Evolutionary conservation across 73 alveolate genomes (phyloP), one percentile per base, ranked within the genome.

Genomic region (Symbiodinium pilosum): DNA sequence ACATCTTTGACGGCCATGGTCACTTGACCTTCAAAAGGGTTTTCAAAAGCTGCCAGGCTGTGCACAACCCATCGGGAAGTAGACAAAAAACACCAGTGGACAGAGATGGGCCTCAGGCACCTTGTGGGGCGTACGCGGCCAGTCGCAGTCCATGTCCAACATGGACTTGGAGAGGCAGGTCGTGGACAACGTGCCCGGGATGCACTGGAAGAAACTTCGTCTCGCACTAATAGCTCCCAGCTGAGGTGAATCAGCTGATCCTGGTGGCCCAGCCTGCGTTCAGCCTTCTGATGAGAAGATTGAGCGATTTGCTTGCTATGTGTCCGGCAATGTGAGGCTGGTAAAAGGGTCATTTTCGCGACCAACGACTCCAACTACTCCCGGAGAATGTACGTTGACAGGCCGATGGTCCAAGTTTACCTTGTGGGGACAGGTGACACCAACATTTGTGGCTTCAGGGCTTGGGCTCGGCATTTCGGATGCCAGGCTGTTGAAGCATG

Each of bases 351-450:
- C 36, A 56, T 88, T 20, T 88, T 88, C 21, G 95, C 95, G 71
- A 88, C 95, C 73, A 88, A 88, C 44, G 95, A 88, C 69, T 88
- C 95, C 95, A 88, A 88, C 86, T 88, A 88, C 83, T 88, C 95
- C 39, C 86, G 95, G 86, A 64, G 95, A 16, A 56, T 88, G 86
- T 88, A 88, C 28, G 69, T 88, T 20, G 95, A 88, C 86, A 88
- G 95, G 95, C 51, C 71, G 20, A n/a, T n/a, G n/a, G n/a, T n/a
- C n/a, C n/a, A n/a, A n/a, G n/a, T n/a, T n/a, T n/a, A 77, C 21
- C 2, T 4, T 36, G 91, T 16, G n/a, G n/a, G n/a, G n/a, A n/a
- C n/a, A n/a, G n/a, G n/a, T n/a, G n/a, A n/a, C n/a, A n/a, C n/a
- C n/a, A n/a, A n/a, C n/a, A n/a, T n/a, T n/a, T n/a, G n/a, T n/a